Evolutionary conservation across 1,284 basidiomycete species (phyloP).

Genomic region (Pisolithus thermaeus): DNA sequence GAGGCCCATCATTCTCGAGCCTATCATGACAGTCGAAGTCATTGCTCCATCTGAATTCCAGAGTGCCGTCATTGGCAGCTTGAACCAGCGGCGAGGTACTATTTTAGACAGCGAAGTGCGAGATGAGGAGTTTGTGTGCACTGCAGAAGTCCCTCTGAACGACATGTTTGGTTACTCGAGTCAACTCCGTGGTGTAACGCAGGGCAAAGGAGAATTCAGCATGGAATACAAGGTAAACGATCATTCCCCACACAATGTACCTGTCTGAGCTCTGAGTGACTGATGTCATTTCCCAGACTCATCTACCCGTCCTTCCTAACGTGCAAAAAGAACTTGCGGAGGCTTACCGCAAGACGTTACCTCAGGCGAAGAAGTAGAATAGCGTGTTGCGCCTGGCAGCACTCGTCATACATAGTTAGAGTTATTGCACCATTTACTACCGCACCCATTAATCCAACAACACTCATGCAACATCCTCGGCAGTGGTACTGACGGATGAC

Average conservation of each 20-base stretch:
- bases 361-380: slow-evolving; percentile 52
- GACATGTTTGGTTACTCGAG: slow-evolving; percentile 99
- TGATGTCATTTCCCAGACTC: slow-evolving; percentile 40
- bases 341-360: slow-evolving; percentile 44
- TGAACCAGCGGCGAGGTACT: slow-evolving; percentile 91
- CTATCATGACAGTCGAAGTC: slow-evolving; percentile 98
- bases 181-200: slow-evolving; percentile 88
- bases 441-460: slow-evolving; percentile 5
- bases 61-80: slow-evolving; percentile 89
- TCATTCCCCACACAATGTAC: neutral
- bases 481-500: neutral
- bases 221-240: slow-evolving; percentile 88
- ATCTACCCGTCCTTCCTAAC: slow-evolving; percentile 85
- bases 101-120: slow-evolving; percentile 96
- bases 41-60: slow-evolving; percentile 97
- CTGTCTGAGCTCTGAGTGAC: neutral
- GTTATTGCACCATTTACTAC: slow-evolving; percentile 10
- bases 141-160: slow-evolving; percentile 91
- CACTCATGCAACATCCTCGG: neutral
- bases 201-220: slow-evolving; percentile 94
- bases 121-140: slow-evolving; percentile 93
- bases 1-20: slow-evolving; percentile 84
- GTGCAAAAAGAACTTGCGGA: slow-evolving; percentile 79
- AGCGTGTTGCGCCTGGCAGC: neutral
- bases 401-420: slow-evolving; percentile 4